phyloP scores from a whole-genome alignment of 441 rosid species.

The Pelargonium cotyledonis region DNA sequence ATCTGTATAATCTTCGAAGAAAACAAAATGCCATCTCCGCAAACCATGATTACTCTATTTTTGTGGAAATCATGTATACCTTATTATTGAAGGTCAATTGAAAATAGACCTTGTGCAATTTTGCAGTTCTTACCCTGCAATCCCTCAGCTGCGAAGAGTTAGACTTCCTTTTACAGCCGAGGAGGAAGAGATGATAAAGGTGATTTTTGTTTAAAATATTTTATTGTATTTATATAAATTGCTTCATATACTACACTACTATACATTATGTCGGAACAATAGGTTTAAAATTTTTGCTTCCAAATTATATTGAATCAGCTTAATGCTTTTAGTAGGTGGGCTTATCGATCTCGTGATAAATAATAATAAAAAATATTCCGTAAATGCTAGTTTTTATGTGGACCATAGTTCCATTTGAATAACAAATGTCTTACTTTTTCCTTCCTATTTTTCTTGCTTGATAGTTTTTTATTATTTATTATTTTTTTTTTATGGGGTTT shows the following conservation, averaged over 20 bases:
- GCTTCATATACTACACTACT: neutral
- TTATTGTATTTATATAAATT: neutral
- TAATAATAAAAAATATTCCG: neutral
- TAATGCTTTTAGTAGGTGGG: neutral
- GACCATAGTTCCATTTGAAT: neutral
- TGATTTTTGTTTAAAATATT: constrained; percentile 17
- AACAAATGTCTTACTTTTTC: neutral
- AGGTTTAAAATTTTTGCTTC: constrained; percentile 2
- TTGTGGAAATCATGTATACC: neutral
- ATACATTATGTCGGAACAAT: neutral
- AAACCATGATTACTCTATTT: neutral
- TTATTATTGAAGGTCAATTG: neutral
- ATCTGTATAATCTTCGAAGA: neutral
- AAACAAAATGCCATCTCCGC: neutral
- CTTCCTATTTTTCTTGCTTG: neutral
- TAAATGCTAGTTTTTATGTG: neutral
- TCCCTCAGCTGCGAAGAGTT: constrained; percentile 29
- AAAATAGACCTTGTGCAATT: constrained; percentile 9
- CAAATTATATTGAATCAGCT: neutral
- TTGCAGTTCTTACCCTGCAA: constrained; percentile 30
- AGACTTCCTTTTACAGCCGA: constrained; percentile 38
- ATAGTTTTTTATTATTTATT: neutral
- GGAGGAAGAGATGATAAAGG: constrained; percentile 50
- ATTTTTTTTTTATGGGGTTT: too few relatives aligned
- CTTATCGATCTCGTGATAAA: neutral